Evolutionary conservation across 2,329 filamentous ascomycete genomes (phyloP).

Genomic region (Dactylellina haptotyla): DNA sequence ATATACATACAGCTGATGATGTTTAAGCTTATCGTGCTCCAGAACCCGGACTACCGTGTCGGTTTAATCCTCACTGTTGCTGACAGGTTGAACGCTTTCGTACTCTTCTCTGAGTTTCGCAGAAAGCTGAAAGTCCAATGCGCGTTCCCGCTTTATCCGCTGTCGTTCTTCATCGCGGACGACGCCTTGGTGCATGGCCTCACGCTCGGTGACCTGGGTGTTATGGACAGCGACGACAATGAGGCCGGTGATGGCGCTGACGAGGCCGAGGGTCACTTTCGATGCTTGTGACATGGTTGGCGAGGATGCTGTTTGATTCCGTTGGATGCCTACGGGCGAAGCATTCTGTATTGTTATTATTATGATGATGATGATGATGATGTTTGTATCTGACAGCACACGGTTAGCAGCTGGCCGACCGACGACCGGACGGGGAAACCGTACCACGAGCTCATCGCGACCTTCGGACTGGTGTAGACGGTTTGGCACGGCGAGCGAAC

Average conservation of each 20-base stretch:
- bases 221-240: slow-evolving; percentile 90
- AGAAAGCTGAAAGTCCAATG: slow-evolving; percentile 95
- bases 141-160: slow-evolving; percentile 85
- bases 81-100: slow-evolving; percentile 83
- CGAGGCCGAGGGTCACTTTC: slow-evolving; percentile 82
- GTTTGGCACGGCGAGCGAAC: too few species aligned
- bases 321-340: background rate
- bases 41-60: slow-evolving; percentile 12
- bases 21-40: too few species aligned
- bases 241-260: slow-evolving; percentile 76
- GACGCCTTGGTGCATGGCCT: slow-evolving; percentile 93
- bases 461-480: too few species aligned
- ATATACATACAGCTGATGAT: background rate
- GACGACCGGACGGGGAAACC: too few species aligned
- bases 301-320: background rate
- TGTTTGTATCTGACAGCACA: too few species aligned
- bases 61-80: slow-evolving; percentile 59
- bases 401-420: too few species aligned
- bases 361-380: too few species aligned
- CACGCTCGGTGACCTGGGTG: slow-evolving; percentile 83
- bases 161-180: slow-evolving; percentile 95
- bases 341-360: background rate
- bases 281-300: slow-evolving; percentile 84
- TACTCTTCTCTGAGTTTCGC: slow-evolving; percentile 86
- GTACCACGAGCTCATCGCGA: slow-evolving; percentile 15